Conservation (phyloP, 768 basidiomycete genomes). For the Termitomyces eurrhizus region DNA sequence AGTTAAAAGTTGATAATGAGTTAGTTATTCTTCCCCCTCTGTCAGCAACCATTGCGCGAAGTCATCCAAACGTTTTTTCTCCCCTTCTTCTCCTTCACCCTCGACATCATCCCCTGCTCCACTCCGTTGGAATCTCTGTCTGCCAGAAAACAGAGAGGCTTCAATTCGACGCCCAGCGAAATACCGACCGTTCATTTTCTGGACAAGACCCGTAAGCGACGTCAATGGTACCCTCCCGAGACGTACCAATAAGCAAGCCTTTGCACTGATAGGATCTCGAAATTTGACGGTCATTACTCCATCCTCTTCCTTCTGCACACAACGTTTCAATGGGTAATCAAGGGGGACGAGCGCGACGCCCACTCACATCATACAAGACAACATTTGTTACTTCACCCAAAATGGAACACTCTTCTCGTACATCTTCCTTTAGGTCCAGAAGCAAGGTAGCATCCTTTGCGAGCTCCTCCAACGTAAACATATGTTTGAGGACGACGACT, state of each 20-base stretch:
- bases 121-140: constrained; percentile 75
- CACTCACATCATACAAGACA: constrained; percentile 87
- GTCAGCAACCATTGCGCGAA: constrained; percentile 86
- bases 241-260: constrained; percentile 85
- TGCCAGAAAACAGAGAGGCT: constrained; percentile 79
- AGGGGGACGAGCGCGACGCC: not conserved
- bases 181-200: constrained; percentile 95
- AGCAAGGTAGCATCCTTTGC: constrained; percentile 82
- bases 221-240: not conserved
- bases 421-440: constrained; percentile 94
- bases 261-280: constrained; percentile 85
- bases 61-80: constrained; percentile 81
- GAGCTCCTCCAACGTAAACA: constrained; percentile 87
- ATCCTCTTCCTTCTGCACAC: constrained; percentile 76
- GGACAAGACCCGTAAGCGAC: not conserved
- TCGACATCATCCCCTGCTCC: constrained; percentile 62
- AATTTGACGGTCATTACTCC: constrained; percentile 98
- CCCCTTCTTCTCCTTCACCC: constrained; percentile 66
- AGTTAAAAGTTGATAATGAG: too few species aligned
- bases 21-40: constrained; percentile 57
- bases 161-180: constrained; percentile 83
- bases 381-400: constrained; percentile 96
- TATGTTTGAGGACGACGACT: constrained; percentile 91
- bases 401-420: constrained; percentile 86
- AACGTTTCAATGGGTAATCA: not conserved